Percentiles rank a stretch among this genome's conserved stretches.
phyloP scores from a whole-genome alignment of 1,139 yeast species.

The Yamadazyma atmosphaerica region DNA sequence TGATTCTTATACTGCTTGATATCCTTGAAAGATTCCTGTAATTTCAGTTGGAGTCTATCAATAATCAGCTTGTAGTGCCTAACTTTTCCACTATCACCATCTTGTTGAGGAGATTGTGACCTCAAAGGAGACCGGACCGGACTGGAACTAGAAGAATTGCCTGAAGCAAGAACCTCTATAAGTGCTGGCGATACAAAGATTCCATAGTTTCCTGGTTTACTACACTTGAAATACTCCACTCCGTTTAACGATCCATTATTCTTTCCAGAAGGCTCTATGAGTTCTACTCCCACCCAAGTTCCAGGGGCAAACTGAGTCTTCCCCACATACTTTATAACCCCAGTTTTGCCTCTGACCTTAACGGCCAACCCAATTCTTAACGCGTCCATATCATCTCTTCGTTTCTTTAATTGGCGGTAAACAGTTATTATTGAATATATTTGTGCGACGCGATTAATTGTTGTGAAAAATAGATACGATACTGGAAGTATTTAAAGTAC shows the following conservation, averaged over 20 bases:
- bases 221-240: conserved; percentile 57
- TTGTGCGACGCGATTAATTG: not conserved
- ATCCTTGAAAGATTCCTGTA: conserved; percentile 32
- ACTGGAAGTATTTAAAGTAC: too few relatives aligned
- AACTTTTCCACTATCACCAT: not conserved
- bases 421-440: not conserved
- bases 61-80: conserved; percentile 36
- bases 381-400: conserved; percentile 1
- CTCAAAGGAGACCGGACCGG: not conserved
- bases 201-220: conserved; percentile 49
- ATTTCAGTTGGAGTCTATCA: conserved; percentile 42
- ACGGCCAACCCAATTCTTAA: conserved; percentile 42
- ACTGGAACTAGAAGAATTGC: not conserved
- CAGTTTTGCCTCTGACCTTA: conserved; percentile 40
- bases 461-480: too few relatives aligned
- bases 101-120: not conserved
- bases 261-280: conserved; percentile 65
- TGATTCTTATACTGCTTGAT: conserved; percentile 22
- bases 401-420: not conserved
- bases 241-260: conserved; percentile 80
- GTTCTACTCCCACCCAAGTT: conserved; percentile 77
- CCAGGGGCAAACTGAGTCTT: conserved; percentile 61
- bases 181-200: conserved; percentile 49
- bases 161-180: conserved; percentile 7
- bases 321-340: conserved; percentile 52